phyloP scores from a whole-genome alignment of 805 yeast genomes.

The Kodamaea neixiangensis region DNA sequence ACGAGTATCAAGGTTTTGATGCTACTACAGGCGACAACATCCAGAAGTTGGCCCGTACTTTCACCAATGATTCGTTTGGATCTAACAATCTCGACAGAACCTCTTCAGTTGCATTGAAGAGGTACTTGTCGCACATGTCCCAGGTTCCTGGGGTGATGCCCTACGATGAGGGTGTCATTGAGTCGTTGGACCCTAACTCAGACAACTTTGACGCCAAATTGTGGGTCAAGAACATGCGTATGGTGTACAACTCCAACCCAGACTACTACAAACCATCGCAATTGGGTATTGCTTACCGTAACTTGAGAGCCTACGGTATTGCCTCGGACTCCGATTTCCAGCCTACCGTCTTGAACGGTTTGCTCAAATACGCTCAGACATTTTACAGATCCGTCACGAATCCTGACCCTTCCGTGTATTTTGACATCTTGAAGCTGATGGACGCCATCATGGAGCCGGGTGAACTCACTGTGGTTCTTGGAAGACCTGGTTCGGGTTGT shows the following conservation, averaged over 20 bases:
- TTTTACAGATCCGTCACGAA: constrained; percentile 17
- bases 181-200: constrained; percentile 56
- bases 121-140: constrained; percentile 51
- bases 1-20: constrained; percentile 17
- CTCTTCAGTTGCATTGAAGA: constrained; percentile 28
- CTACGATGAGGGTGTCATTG: constrained; percentile 22
- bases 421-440: constrained; percentile 35
- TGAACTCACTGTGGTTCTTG: constrained; percentile 42
- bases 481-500: constrained; percentile 46
- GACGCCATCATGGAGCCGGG: constrained; percentile 39
- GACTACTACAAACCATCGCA: constrained; percentile 64
- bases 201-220: constrained; percentile 60
- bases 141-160: constrained; percentile 52
- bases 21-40: constrained; percentile 16
- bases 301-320: constrained; percentile 62
- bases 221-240: constrained; percentile 68
- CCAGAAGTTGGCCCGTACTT: constrained; percentile 26
- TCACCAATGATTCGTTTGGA: constrained; percentile 15
- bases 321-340: constrained; percentile 71
- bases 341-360: constrained; percentile 52
- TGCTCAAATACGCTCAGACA: constrained; percentile 22
- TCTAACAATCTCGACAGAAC: constrained; percentile 9
- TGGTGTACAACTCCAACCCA: constrained; percentile 52
- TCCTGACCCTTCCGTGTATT: constrained; percentile 25
- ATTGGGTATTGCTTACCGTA: constrained; percentile 58